Base-by-base conservation (phyloP, 2,329 filamentous ascomycete species). In the Phaeosphaeria sp. region DNA sequence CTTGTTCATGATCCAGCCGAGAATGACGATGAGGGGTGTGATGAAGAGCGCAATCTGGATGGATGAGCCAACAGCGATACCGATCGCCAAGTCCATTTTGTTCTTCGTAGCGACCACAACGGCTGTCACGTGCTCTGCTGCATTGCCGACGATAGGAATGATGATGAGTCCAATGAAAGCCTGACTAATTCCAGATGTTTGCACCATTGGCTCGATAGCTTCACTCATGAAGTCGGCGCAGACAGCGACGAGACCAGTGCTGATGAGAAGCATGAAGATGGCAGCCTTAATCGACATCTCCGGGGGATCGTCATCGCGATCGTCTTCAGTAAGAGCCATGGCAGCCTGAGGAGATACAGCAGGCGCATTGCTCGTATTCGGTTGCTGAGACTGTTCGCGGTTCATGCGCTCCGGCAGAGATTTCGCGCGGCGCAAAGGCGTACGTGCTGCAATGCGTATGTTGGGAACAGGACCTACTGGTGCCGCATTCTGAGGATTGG, bases 41-140 rank as follows among this genome's bases (percentile, higher is more conserved):
- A 93, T 83, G 74, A 93, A 92, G 25, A 93, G 83, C 1, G 90
- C 80, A 48, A 93, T 91, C 77, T 93, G 90, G 77, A 94, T 93
- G 67, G 88, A 91, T 11, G 88, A 91, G 25, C 91, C 90, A 33
- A 93, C 89, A 13, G 90, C 90, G 11, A 93, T 90, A 71, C 90
- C 90, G 62, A 93, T 93, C 2, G 90, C 89, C 9, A 93, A 80
- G 70, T 93, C 91, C 89, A 93, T 92, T 78, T 93, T 93, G 78
- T 93, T 91, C 82, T 93, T 92, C 66, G 89, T 84, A 6, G 91
- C 90, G 1, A 93, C 90, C 0, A 87, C 91, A 53, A 93, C 90
- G 6, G 90, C 90, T 0, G 90, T 93, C 20, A 90, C 89, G 80
- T 93, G 90, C 78, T 93, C 90, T 15, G 90, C 90, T 2, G 90